These are phyloP conservation scores for Saposhnikovia divaricata DNA, from an alignment of 129 eudicot species.

Conservation along the genomic window DNA sequence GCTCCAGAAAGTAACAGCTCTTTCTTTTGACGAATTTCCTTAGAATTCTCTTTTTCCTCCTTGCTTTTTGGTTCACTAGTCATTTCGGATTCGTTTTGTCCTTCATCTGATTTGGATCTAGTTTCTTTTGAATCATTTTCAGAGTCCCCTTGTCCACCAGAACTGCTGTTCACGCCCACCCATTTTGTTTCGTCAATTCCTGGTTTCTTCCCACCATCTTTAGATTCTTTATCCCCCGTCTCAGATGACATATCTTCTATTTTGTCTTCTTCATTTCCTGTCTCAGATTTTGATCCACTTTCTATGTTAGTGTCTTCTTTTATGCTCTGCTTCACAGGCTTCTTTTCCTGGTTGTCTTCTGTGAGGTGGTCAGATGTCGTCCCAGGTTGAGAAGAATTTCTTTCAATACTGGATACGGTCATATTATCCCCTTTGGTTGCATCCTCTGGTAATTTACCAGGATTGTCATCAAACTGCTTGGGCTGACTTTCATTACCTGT, in stretches of 20 bases:
- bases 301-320: conserved; percentile 27
- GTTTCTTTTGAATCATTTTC: conserved; percentile 20
- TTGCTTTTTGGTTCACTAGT: not conserved
- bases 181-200: conserved; percentile 9
- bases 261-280: conserved; percentile 18
- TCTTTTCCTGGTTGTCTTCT: conserved; percentile 29
- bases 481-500: conserved; percentile 22
- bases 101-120: conserved; percentile 16
- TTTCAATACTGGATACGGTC: conserved; percentile 25
- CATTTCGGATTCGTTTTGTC: conserved; percentile 25
- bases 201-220: conserved; percentile 7
- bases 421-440: conserved; percentile 75
- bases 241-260: conserved; percentile 25
- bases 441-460: conserved; percentile 85
- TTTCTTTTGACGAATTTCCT: conserved; percentile 15
- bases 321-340: conserved; percentile 11
- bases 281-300: conserved; percentile 16
- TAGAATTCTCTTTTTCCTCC: not conserved
- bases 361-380: conserved; percentile 21
- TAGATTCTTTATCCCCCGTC: conserved; percentile 13
- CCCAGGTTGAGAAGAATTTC: conserved; percentile 24
- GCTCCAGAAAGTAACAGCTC: conserved; percentile 24
- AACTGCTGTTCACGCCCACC: conserved; percentile 2
- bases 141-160: conserved; percentile 15
- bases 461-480: conserved; percentile 85